These are phyloP conservation scores for Fraxinus pennsylvanica DNA, from an alignment of 257 asterid species.

Conservation along the genomic window DNA sequence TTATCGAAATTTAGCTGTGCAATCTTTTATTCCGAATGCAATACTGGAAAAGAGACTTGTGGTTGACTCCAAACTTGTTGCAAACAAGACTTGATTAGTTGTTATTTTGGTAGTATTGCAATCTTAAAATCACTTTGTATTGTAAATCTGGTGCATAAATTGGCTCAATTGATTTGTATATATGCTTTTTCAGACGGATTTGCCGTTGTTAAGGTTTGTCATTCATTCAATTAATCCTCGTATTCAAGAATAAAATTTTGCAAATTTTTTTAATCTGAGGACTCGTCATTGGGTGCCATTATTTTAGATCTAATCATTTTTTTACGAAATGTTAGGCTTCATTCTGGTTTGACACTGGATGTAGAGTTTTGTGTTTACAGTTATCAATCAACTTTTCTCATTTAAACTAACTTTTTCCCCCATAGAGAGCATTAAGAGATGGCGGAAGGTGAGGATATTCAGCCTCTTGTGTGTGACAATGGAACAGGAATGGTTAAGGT, in stretches of 20 bases:
- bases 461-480: slow-evolving; percentile 54
- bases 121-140: background rate
- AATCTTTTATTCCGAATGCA: too few relatives aligned
- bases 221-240: background rate
- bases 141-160: background rate
- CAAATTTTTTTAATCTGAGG: background rate
- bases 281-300: background rate
- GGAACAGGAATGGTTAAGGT: slow-evolving; percentile 59
- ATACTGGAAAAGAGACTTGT: too few relatives aligned
- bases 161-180: background rate
- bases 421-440: slow-evolving; percentile 11
- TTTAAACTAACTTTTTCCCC: background rate
- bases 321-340: background rate
- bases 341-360: background rate
- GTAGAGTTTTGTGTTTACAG: background rate
- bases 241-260: background rate
- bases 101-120: background rate
- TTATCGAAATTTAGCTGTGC: too few relatives aligned
- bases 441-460: slow-evolving; percentile 56
- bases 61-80: too few relatives aligned
- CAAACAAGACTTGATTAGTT: background rate
- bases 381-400: background rate
- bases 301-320: background rate
- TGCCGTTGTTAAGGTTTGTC: background rate
- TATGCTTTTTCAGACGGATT: background rate